Evolutionary conservation across 345 rosid genomes (phyloP).

Genomic region (Camelina laxa): DNA sequence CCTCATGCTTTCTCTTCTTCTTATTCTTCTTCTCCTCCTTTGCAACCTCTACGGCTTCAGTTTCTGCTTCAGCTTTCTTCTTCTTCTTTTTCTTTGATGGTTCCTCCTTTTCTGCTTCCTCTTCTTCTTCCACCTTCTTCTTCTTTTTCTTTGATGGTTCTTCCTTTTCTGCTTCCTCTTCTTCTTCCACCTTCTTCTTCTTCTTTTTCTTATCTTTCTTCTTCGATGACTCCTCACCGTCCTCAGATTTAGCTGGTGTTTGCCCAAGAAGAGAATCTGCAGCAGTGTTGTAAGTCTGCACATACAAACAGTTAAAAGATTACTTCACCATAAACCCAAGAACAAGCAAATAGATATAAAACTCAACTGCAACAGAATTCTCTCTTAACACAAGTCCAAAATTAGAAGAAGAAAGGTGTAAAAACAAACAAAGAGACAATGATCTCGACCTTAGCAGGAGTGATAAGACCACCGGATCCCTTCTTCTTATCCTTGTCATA

Average conservation of each 20-base stretch:
- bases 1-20: constrained; percentile 55
- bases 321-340: not conserved
- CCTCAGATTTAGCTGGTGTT: constrained; percentile 36
- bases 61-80: constrained; percentile 41
- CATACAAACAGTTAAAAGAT: not conserved
- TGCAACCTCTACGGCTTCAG: constrained; percentile 28
- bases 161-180: constrained; percentile 36
- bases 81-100: constrained; percentile 71
- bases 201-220: constrained; percentile 57
- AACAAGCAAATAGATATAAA: not conserved
- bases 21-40: constrained; percentile 46
- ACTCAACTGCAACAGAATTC: not conserved
- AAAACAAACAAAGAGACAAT: constrained; percentile 1
- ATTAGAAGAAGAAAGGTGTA: not conserved
- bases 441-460: constrained; percentile 74
- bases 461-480: constrained; percentile 69
- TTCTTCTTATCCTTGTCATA: constrained; percentile 82
- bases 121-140: constrained; percentile 46
- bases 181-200: constrained; percentile 49
- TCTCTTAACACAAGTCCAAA: not conserved
- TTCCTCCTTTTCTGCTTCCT: constrained; percentile 48
- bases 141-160: constrained; percentile 70
- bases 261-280: constrained; percentile 72
- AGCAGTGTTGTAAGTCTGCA: constrained; percentile 79
- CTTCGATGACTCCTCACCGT: constrained; percentile 40